A percentile compares a stretch with the other conserved stretches of the same genome.
Evolutionary conservation across 495 filamentous ascomycete genomes (phyloP).

Genomic region (Talaromyces liani): DNA sequence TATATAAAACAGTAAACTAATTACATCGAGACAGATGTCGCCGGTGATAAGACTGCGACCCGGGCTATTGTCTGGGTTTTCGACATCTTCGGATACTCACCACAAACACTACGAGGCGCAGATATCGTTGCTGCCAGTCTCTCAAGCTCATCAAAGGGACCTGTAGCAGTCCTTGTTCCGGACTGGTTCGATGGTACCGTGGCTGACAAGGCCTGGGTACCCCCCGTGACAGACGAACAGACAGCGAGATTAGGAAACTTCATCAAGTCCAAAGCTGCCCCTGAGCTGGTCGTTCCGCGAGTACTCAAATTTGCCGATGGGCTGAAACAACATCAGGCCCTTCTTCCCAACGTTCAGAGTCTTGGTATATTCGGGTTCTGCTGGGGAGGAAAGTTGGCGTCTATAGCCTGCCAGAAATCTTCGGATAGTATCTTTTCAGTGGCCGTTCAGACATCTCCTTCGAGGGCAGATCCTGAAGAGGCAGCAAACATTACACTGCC

Average conservation of each 20-base stretch:
- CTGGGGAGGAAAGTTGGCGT: conserved; percentile 21
- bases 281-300: conserved; percentile 3
- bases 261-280: conserved; percentile 9
- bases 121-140: conserved; percentile 11
- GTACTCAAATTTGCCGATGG: conserved; percentile 10
- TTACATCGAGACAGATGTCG: conserved; percentile 14
- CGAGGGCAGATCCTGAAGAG: conserved; percentile 14
- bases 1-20: not conserved
- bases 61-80: conserved; percentile 21
- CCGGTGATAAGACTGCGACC: conserved; percentile 16
- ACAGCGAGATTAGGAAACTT: conserved; percentile 10
- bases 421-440: conserved; percentile 10
- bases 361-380: conserved; percentile 20
- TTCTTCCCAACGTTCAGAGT: conserved; percentile 13
- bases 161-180: conserved; percentile 27
- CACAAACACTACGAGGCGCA: conserved; percentile 23
- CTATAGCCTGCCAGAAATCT: conserved; percentile 10
- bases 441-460: conserved; percentile 14
- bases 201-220: conserved; percentile 15
- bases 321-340: conserved; percentile 2
- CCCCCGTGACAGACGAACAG: conserved; percentile 13
- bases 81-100: conserved; percentile 22
- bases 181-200: conserved; percentile 22
- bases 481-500: conserved; percentile 22
- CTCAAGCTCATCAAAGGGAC: conserved; percentile 4